Evolutionary conservation across 345 rosid genomes (phyloP).

Genomic region (Nasturtium officinale): DNA sequence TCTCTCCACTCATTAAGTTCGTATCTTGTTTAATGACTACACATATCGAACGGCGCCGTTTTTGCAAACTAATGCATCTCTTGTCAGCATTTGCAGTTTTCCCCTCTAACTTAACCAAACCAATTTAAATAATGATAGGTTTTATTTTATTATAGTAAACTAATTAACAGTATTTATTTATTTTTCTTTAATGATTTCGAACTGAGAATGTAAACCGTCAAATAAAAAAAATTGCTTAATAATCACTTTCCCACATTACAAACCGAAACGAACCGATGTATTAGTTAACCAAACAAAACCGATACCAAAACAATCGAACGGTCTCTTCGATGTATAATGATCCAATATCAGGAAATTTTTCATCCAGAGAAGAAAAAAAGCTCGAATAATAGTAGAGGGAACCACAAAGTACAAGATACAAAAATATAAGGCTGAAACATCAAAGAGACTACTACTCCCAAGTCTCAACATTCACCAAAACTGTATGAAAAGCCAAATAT

Average conservation of each 20-base stretch:
- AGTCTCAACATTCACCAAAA: slow-evolving; percentile 37
- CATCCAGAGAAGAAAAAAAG: slow-evolving; percentile 6
- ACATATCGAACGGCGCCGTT: background rate
- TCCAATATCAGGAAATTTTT: too few relatives aligned
- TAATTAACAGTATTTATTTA: too few relatives aligned
- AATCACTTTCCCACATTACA: background rate
- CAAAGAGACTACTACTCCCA: slow-evolving; percentile 28
- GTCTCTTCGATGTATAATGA: too few relatives aligned
- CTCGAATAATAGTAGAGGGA: background rate
- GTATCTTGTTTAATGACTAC: slow-evolving; percentile 10
- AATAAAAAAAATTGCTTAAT: too few relatives aligned
- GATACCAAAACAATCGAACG: background rate
- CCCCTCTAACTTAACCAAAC: background rate
- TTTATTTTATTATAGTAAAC: background rate
- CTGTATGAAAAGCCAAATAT: slow-evolving; percentile 23
- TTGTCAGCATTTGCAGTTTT: background rate
- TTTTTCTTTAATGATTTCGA: too few relatives aligned
- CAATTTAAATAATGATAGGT: background rate
- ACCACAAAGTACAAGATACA: slow-evolving; percentile 1
- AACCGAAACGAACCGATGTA: background rate
- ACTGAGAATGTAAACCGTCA: too few relatives aligned
- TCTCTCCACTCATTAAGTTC: slow-evolving; percentile 32
- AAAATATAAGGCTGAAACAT: slow-evolving; percentile 22
- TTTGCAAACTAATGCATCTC: background rate
- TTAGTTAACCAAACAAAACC: background rate